phyloP scores from a whole-genome alignment of 1,284 basidiomycete genomes.

The Ustilago curta region DNA sequence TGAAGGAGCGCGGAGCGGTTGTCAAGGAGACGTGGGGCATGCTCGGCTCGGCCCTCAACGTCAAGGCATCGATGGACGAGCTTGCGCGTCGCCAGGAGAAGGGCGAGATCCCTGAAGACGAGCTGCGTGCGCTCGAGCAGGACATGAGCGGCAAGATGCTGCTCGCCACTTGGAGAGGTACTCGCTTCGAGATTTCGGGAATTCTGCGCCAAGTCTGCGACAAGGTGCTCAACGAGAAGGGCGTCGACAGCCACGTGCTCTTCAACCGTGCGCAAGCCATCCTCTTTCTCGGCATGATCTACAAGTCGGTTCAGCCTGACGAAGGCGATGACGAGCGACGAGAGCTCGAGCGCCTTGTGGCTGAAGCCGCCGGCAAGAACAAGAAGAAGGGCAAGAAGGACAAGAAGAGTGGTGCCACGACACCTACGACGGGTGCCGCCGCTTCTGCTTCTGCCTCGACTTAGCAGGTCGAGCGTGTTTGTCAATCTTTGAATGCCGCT shows the following conservation, averaged over 20 bases:
- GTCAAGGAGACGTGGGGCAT: conserved; percentile 73
- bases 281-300: conserved; percentile 66
- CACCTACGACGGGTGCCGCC: conserved; percentile 21
- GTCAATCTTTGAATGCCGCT: too few species aligned
- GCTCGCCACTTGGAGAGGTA: conserved; percentile 61
- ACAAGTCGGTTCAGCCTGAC: conserved; percentile 66
- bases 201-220: conserved; percentile 66
- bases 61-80: conserved; percentile 77
- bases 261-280: conserved; percentile 66
- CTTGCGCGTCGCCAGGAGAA: conserved; percentile 90
- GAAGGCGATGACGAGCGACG: conserved; percentile 66
- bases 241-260: conserved; percentile 63
- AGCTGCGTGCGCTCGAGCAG: conserved; percentile 81
- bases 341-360: conserved; percentile 70
- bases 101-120: conserved; percentile 83
- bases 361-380: conserved; percentile 71
- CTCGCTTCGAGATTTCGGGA: conserved; percentile 63
- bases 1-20: conserved; percentile 90
- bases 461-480: background rate
- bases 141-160: conserved; percentile 87
- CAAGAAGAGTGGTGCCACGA: conserved; percentile 27
- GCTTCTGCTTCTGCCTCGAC: conserved; percentile 22
- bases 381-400: conserved; percentile 67
- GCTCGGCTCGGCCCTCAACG: conserved; percentile 74
- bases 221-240: conserved; percentile 68